Percentiles rank a stretch among this genome's conserved stretches.
Evolutionary conservation across 2,329 filamentous ascomycete species (phyloP).

Genomic region (Ceratocystis eucalypticola): DNA sequence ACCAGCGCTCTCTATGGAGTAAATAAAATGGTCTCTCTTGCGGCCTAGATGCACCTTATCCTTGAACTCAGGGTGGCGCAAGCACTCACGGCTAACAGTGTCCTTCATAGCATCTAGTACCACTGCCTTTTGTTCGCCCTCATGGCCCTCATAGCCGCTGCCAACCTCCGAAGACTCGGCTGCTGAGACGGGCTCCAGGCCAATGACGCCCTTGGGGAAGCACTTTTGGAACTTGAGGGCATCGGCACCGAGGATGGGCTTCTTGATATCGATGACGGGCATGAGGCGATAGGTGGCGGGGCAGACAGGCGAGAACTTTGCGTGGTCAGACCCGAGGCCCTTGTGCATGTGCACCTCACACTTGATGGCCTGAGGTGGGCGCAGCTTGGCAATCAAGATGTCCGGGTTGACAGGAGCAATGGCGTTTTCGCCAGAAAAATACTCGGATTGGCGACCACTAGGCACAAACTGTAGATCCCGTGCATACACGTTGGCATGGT

Average conservation of each 20-base stretch:
- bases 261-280: slow-evolving; percentile 70
- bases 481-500: slow-evolving; percentile 73
- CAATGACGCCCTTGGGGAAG: slow-evolving; percentile 82
- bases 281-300: slow-evolving; percentile 87
- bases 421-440: slow-evolving; percentile 53
- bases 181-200: slow-evolving; percentile 55
- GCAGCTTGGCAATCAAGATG: slow-evolving; percentile 85
- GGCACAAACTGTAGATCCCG: slow-evolving; percentile 64
- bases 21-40: slow-evolving; percentile 92
- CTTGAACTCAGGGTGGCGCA: slow-evolving; percentile 86
- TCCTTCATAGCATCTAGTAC: slow-evolving; percentile 83
- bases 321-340: slow-evolving; percentile 84
- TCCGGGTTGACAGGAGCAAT: slow-evolving; percentile 77
- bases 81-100: slow-evolving; percentile 83
- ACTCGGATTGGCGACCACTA: slow-evolving; percentile 55
- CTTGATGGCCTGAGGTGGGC: slow-evolving; percentile 76
- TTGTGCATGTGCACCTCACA: slow-evolving; percentile 89
- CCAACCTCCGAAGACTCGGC: slow-evolving; percentile 48
- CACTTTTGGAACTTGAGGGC: slow-evolving; percentile 81
- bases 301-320: slow-evolving; percentile 93
- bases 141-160: slow-evolving; percentile 57
- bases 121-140: slow-evolving; percentile 75
- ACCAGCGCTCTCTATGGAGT: slow-evolving; percentile 83
- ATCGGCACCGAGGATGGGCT: slow-evolving; percentile 73
- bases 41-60: slow-evolving; percentile 90